Evolutionary conservation across 192 early-diverging fungal species (phyloP).

Genomic region (Fimicolochytrium jonesii): DNA sequence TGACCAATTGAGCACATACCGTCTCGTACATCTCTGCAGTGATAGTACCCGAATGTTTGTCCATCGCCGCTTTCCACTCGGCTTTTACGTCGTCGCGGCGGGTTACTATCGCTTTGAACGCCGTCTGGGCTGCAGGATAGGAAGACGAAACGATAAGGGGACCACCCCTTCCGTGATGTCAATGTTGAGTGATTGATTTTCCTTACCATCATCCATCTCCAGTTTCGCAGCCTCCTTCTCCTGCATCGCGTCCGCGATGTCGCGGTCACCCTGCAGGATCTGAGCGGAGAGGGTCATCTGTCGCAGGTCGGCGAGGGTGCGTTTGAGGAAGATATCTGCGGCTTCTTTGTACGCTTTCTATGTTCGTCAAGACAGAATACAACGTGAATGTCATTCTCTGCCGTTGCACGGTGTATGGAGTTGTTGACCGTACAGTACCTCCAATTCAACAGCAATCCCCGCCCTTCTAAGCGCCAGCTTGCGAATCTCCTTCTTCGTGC

Average conservation of each 20-base stretch:
- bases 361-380: too few relatives aligned
- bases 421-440: too few relatives aligned
- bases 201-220: not conserved
- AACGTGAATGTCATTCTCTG: too few relatives aligned
- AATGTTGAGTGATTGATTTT: not conserved
- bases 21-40: too few relatives aligned
- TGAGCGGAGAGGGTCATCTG: conserved; percentile 23
- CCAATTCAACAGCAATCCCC: conserved; percentile 21
- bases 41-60: not conserved
- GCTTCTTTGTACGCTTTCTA: too few relatives aligned
- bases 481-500: conserved; percentile 1
- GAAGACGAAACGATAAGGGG: too few relatives aligned
- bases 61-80: not conserved
- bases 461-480: conserved; percentile 13
- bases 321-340: conserved; percentile 13
- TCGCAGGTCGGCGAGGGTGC: conserved; percentile 15
- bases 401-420: too few relatives aligned
- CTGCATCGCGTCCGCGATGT: not conserved
- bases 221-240: not conserved
- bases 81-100: too few relatives aligned
- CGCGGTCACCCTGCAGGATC: too few relatives aligned
- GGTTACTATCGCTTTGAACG: not conserved
- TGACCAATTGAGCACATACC: too few relatives aligned
- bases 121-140: not conserved
- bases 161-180: not conserved